Percentiles rank a stretch among this genome's conserved stretches.
phyloP scores from a whole-genome alignment of 2,329 filamentous ascomycete species.

The Ascomycota sp. region DNA sequence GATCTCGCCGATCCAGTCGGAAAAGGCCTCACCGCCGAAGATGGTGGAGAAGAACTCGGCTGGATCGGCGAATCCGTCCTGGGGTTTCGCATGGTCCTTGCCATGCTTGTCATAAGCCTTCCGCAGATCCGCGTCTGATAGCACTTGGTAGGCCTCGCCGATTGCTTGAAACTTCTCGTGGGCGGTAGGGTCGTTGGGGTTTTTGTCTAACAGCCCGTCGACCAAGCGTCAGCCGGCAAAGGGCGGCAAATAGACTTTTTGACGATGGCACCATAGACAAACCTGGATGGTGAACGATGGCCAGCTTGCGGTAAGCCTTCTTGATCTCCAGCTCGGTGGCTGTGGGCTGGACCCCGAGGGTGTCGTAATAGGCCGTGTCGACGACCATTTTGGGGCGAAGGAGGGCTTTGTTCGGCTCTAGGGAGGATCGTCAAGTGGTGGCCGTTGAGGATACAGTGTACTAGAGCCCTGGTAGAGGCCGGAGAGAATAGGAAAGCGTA shows the following conservation, averaged over 20 bases:
- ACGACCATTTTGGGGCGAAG: constrained; percentile 52
- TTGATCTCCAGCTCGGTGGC: constrained; percentile 87
- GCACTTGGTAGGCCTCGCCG: constrained; percentile 52
- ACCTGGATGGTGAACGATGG: constrained; percentile 83
- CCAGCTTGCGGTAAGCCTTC: constrained; percentile 85
- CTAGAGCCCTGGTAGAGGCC: neutral
- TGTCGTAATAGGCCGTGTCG: constrained; percentile 75
- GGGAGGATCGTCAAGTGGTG: no score
- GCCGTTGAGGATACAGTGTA: no score
- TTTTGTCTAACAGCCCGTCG: constrained; percentile 48
- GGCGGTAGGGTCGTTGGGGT: constrained; percentile 82
- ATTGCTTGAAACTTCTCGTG: constrained; percentile 87
- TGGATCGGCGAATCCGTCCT: constrained; percentile 83
- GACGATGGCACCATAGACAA: constrained; percentile 12
- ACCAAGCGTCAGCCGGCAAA: no score
- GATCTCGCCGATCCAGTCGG: constrained; percentile 94
- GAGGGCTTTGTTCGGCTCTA: no score
- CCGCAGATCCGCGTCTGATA: constrained; percentile 69
- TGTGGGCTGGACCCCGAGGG: constrained; percentile 60
- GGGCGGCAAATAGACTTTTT: no score
- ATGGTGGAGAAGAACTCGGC: constrained; percentile 97
- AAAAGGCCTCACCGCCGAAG: constrained; percentile 87
- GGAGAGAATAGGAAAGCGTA: neutral
- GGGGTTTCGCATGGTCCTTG: constrained; percentile 80
- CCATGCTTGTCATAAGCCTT: constrained; percentile 91